Evolutionary conservation across 2,329 filamentous ascomycete genomes (phyloP), one percentile per base, ranked within the genome.

Genomic region (Cercospora sojina): DNA sequence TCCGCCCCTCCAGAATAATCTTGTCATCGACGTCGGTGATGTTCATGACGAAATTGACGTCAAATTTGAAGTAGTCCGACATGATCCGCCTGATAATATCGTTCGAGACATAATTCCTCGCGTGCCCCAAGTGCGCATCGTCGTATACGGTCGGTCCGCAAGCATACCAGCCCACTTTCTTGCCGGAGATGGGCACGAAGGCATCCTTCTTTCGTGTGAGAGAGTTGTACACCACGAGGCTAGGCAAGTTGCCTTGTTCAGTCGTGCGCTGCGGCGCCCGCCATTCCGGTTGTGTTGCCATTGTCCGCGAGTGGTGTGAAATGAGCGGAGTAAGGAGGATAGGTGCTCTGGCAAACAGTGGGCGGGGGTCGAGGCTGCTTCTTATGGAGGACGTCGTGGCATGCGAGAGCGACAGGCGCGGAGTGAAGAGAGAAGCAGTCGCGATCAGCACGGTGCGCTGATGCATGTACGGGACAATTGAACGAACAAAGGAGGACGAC

Each of bases 31-130:
- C 77, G 74, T 94, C 93, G 29, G 93, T 96, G 69, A 95, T 92
- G 80, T 96, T 96, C 90, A 96, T 95, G 71, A 96, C 91, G 80
- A 96, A 96, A 67, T 89, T 87, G 71, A 97, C 87, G 49, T 92
- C 83, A 78, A 91, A 95, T 68, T 88, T 87, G 77, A 96, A 96
- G 80, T 95, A 94, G 78, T 94, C 88, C 74, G 86, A 83, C 79
- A 96, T 80, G 73, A 96, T 91, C 74, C 93, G 88, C 68, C 93
- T 87, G 72, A 96, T 88, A 70, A 96, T 93, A 78, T 97, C 93
- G 55, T 91, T 94, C 59, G 90, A 91, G 69, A 96, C 91, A 85
- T 96, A 96, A 81, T 96, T 96, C 72, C 92, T 85, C 31, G 91
- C 92, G 79, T 96, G 92, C 31, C 92, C 90, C 68, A 94, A 80